These are phyloP conservation scores for Metarhizium sp. DNA, from an alignment of 2,329 filamentous ascomycete genomes.

Conservation along the genomic window DNA sequence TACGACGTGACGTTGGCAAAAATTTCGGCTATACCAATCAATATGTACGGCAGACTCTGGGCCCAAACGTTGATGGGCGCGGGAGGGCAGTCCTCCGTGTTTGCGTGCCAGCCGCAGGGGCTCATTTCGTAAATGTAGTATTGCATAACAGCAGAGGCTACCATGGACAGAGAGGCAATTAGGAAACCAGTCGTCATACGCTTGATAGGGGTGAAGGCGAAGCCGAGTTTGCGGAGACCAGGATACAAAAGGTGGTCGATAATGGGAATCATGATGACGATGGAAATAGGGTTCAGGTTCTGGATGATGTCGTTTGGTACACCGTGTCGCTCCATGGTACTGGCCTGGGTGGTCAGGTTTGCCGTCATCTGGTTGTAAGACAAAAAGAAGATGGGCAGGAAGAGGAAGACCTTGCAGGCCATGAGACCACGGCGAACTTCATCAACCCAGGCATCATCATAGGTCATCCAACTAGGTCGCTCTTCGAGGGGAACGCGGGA, in stretches of 20 bases:
- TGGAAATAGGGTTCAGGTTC: conserved; percentile 66
- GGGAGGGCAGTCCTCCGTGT: conserved; percentile 34
- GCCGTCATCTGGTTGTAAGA: conserved; percentile 51
- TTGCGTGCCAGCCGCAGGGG: conserved; percentile 48
- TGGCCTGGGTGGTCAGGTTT: conserved; percentile 55
- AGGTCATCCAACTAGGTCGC: conserved; percentile 67
- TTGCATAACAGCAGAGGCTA: conserved; percentile 47
- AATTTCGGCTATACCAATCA: conserved; percentile 43
- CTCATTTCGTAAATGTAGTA: conserved; percentile 55
- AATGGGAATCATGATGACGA: conserved; percentile 67
- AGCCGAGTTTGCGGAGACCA: conserved; percentile 48
- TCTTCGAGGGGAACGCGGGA: conserved; percentile 44
- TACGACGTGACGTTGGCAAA: conserved; percentile 50
- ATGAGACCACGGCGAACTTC: conserved; percentile 62
- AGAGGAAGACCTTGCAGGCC: conserved; percentile 63
- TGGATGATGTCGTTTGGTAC: conserved; percentile 70
- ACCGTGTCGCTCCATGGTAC: conserved; percentile 56
- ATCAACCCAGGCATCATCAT: conserved; percentile 76
- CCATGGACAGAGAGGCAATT: conserved; percentile 52
- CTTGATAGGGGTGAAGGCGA: conserved; percentile 67
- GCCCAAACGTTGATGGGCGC: conserved; percentile 58
- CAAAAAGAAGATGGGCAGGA: conserved; percentile 55
- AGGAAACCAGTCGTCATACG: conserved; percentile 64
- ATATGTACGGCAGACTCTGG: conserved; percentile 41
- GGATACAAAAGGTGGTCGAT: conserved; percentile 64